Conservation (phyloP, 164 flowering plant genomes). For the Vitis labrusca region DNA sequence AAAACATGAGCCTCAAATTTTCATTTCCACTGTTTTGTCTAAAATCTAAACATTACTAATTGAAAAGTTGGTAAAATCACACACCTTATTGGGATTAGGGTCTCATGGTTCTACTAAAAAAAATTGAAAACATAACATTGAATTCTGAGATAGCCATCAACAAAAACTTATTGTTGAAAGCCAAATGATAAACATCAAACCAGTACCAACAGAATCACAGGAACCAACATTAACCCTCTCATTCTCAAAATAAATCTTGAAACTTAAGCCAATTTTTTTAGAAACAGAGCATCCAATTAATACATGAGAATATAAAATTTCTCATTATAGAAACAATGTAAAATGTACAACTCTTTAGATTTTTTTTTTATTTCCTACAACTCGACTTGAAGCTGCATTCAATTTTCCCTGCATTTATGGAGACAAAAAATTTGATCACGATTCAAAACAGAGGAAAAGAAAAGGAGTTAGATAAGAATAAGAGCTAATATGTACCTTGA, state of each 20-base stretch:
- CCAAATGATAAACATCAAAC: not conserved
- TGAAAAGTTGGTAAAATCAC: not conserved
- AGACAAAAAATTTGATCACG: too few species aligned
- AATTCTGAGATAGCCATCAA: not conserved
- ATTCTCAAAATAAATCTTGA: conserved; percentile 44
- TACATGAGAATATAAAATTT: not conserved
- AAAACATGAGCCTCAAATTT: too few species aligned
- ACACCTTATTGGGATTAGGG: conserved; percentile 12
- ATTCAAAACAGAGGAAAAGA: too few species aligned
- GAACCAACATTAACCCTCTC: conserved; percentile 14
- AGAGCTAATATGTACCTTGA: too few species aligned
- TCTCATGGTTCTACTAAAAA: conserved; percentile 10
- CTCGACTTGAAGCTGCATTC: too few species aligned
- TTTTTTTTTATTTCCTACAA: too few species aligned
- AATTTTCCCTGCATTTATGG: too few species aligned
- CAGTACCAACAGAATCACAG: conserved; percentile 6
- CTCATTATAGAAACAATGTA: not conserved
- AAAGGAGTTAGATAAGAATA: too few species aligned
- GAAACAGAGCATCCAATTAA: not conserved
- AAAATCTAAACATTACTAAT: not conserved
- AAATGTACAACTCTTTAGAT: too few species aligned
- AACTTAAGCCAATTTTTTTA: conserved; percentile 25
- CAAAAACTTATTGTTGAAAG: not conserved
- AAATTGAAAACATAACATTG: not conserved
- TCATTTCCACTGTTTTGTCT: too few species aligned